phyloP scores from a whole-genome alignment of 2,329 filamentous ascomycete species.

The Botrytis hyacinthi region DNA sequence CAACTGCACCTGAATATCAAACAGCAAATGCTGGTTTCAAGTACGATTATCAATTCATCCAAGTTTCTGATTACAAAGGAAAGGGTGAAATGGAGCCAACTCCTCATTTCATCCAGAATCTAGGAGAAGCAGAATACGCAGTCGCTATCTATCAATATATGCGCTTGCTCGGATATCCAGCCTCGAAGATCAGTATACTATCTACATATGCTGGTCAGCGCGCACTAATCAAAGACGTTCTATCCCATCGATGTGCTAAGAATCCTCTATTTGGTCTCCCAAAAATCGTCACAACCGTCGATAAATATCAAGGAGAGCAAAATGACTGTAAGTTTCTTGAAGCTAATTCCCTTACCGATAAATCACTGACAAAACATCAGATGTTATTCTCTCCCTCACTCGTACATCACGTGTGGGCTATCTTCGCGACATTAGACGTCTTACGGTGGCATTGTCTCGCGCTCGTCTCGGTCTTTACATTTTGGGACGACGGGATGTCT shows the following conservation, averaged over 20 bases:
- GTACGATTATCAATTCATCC: slow-evolving; percentile 95
- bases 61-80: slow-evolving; percentile 91
- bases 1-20: slow-evolving; percentile 67
- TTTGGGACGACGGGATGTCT: slow-evolving; percentile 81
- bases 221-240: slow-evolving; percentile 82
- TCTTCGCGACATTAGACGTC: slow-evolving; percentile 84
- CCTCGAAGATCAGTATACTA: slow-evolving; percentile 71
- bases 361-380: slow-evolving; percentile 45
- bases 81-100: slow-evolving; percentile 84
- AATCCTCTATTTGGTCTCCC: slow-evolving; percentile 87
- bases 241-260: slow-evolving; percentile 77
- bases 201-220: slow-evolving; percentile 92
- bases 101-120: slow-evolving; percentile 92
- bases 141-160: slow-evolving; percentile 97
- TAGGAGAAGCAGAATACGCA: slow-evolving; percentile 95
- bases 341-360: neutral
- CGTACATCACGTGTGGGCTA: slow-evolving; percentile 88
- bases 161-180: slow-evolving; percentile 90
- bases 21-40: slow-evolving; percentile 87
- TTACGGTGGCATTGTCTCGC: slow-evolving; percentile 92
- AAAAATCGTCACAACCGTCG: slow-evolving; percentile 87
- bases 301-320: slow-evolving; percentile 99
- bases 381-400: slow-evolving; percentile 90
- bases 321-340: slow-evolving; percentile 77
- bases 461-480: slow-evolving; percentile 90